Conservation (phyloP, 2,329 filamentous ascomycete genomes). For the Hymenoscyphus linearis region DNA sequence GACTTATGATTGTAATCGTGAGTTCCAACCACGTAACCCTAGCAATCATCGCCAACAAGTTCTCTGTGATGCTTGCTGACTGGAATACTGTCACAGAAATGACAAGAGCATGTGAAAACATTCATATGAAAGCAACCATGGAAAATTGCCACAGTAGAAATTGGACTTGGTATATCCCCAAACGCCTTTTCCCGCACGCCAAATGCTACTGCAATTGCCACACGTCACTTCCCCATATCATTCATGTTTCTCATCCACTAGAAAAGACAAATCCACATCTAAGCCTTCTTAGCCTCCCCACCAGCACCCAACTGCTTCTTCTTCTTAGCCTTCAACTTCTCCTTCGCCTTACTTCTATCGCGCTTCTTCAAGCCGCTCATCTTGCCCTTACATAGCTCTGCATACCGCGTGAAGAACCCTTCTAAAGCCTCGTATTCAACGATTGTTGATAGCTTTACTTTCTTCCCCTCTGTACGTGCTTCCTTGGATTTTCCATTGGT, state of each 20-base stretch:
- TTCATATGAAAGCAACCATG: neutral
- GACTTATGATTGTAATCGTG: neutral
- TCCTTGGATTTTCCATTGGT: slow-evolving; percentile 66
- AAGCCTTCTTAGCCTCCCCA: slow-evolving; percentile 23
- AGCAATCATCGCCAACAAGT: no score
- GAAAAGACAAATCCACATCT: neutral
- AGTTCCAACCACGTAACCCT: neutral
- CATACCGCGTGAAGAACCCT: slow-evolving; percentile 76
- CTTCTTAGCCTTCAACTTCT: slow-evolving; percentile 65
- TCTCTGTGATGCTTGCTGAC: no score
- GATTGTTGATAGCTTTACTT: slow-evolving; percentile 76
- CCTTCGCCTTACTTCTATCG: slow-evolving; percentile 80
- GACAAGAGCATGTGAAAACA: no score
- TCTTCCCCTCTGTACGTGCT: slow-evolving; percentile 37
- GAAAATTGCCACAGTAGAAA: neutral
- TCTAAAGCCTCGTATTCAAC: slow-evolving; percentile 74
- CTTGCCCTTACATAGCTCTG: slow-evolving; percentile 82
- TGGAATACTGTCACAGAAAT: no score
- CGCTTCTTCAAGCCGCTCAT: slow-evolving; percentile 90
- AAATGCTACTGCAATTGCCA: slow-evolving; percentile 1
- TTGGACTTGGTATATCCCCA: slow-evolving; percentile 2
- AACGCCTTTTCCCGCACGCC: slow-evolving; percentile 1
- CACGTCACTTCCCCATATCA: neutral
- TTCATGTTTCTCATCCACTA: neutral
- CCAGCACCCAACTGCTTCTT: slow-evolving; percentile 42